A percentile compares a stretch with the other conserved stretches of the same genome.
phyloP scores from a whole-genome alignment of 176 grass and related monocot species.

The Bonia amplexicaulis region DNA sequence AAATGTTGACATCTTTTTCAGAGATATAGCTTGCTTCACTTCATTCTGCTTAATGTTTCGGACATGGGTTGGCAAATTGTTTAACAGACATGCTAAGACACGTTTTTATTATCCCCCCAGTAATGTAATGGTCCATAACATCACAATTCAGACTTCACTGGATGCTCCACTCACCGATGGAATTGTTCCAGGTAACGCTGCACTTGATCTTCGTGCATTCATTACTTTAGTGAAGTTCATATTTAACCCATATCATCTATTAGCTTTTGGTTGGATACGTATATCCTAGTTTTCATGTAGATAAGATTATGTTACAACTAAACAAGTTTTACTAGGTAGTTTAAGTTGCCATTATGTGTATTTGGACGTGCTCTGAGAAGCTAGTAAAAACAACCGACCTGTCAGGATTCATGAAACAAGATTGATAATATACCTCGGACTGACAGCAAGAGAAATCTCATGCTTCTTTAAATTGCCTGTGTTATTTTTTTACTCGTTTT shows the following conservation, averaged over 20 bases:
- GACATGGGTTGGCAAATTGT: background rate
- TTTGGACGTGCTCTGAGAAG: background rate
- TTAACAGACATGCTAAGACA: background rate
- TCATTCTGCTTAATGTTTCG: slow-evolving; percentile 12
- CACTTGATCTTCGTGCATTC: background rate
- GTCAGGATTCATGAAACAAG: background rate
- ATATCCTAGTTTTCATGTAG: background rate
- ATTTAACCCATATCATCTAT: background rate
- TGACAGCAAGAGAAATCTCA: background rate
- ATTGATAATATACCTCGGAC: background rate
- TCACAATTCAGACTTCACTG: slow-evolving; percentile 48
- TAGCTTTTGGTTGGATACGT: slow-evolving; percentile 13
- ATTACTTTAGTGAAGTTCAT: background rate
- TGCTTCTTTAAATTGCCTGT: slow-evolving; percentile 1
- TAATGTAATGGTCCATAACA: slow-evolving; percentile 52
- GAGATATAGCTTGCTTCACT: background rate
- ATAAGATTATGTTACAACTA: background rate
- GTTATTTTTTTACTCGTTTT: background rate
- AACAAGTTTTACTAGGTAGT: background rate
- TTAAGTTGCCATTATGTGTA: background rate
- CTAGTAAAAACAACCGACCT: background rate
- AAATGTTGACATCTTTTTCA: background rate
- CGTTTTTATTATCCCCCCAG: slow-evolving; percentile 27
- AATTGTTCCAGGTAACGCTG: slow-evolving; percentile 69
- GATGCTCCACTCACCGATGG: slow-evolving; percentile 76